A percentile compares a stretch with the other conserved stretches of the same genome.
phyloP scores from a whole-genome alignment of 83 land plant genomes.

The Picea abies region DNA sequence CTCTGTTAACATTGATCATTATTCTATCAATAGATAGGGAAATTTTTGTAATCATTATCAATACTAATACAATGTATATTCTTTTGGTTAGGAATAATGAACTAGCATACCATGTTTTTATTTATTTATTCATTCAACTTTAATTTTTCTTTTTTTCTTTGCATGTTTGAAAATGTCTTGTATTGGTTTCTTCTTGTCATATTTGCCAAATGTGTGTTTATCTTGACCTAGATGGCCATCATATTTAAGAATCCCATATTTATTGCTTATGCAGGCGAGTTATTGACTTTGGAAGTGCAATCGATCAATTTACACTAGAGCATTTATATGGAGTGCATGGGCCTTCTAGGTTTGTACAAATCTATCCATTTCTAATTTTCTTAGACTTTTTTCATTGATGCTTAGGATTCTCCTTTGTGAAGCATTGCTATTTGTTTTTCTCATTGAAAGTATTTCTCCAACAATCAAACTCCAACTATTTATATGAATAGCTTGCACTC shows the following conservation, averaged over 20 bases:
- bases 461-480: neutral
- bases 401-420: neutral
- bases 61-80: too few species aligned
- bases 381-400: neutral
- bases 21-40: too few species aligned
- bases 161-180: neutral
- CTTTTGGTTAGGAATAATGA: too few species aligned
- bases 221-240: too few species aligned
- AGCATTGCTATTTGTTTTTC: neutral
- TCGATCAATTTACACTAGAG: slow-evolving; percentile 80
- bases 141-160: neutral
- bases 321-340: slow-evolving; percentile 86
- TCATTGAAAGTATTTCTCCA: neutral
- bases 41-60: too few species aligned
- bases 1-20: too few species aligned
- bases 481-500: neutral
- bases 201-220: neutral
- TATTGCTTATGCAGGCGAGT: slow-evolving; percentile 60
- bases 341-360: slow-evolving; percentile 67
- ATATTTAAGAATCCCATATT: slow-evolving; percentile 3
- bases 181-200: neutral
- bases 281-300: slow-evolving; percentile 98
- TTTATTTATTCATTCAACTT: too few species aligned
- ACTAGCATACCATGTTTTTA: too few species aligned
- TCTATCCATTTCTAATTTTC: neutral